These are phyloP conservation scores for Metschnikowia borealis DNA, from an alignment of 805 yeast genomes.

Conservation along the genomic window DNA sequence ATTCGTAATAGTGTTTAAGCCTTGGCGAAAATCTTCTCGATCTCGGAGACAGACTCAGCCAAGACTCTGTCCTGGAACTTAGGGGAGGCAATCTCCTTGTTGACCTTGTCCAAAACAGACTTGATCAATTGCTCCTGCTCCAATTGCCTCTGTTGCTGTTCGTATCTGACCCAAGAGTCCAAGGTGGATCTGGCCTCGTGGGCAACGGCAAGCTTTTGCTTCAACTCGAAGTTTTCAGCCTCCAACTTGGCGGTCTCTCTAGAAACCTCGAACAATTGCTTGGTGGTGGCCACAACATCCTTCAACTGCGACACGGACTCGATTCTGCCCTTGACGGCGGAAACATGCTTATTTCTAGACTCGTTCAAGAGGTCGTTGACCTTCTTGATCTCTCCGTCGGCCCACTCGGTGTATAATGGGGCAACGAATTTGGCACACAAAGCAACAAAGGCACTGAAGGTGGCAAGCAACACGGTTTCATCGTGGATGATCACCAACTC, in stretches of 20 bases:
- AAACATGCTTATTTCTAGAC: conserved; percentile 85
- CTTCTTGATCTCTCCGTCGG: conserved; percentile 77
- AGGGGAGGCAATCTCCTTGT: conserved; percentile 76
- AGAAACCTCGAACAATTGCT: conserved; percentile 87
- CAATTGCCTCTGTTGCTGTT: conserved; percentile 90
- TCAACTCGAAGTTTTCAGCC: conserved; percentile 88
- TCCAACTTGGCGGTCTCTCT: conserved; percentile 96
- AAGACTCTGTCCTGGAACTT: conserved; percentile 92
- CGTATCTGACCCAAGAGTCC: conserved; percentile 99
- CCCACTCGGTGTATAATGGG: conserved; percentile 93
- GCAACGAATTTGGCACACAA: conserved; percentile 83
- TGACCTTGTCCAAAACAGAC: conserved; percentile 82
- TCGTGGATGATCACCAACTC: conserved; percentile 91
- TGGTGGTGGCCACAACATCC: conserved; percentile 88
- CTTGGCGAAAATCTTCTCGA: conserved; percentile 76
- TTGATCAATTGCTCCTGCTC: conserved; percentile 91
- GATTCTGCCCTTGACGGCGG: conserved; percentile 91
- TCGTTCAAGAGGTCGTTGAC: conserved; percentile 78
- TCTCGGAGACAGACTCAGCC: conserved; percentile 85
- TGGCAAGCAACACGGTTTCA: conserved; percentile 79
- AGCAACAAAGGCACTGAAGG: conserved; percentile 74
- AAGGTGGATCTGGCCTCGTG: conserved; percentile 89
- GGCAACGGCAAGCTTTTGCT: conserved; percentile 86
- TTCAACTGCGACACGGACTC: conserved; percentile 81
- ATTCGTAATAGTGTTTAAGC: conserved; percentile 20